Base-by-base conservation (phyloP, 2,329 filamentous ascomycete species). In the Fusarium brachygibbosum region DNA sequence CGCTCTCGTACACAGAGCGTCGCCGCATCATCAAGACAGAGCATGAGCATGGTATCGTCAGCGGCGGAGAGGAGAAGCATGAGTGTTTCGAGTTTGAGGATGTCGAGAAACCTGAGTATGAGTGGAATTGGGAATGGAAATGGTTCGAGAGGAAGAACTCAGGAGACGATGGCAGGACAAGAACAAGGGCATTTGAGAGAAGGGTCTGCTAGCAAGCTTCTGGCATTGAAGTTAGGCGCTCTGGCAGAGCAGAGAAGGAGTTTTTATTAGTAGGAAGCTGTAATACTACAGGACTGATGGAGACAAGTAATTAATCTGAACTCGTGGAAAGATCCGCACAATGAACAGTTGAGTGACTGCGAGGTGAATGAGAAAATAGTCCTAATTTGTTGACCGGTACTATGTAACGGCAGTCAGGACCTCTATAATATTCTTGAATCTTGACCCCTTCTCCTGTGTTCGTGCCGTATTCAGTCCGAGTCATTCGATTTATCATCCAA, bases 161-260 rank as follows among this genome's bases (percentile, higher is more conserved):
- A 61, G 0, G 51, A 71, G 0, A 4, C 12, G 2, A 16, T 3
- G 6, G 4, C 41, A 7, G 42, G 25, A 6, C 42, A 45, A 14
- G 42, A 17, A 8, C 61, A 61, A 0, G n/a, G 29, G 0, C 29
- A 58, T 7, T 10, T 40, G 1, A 69, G 58, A 17, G 70, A 60
- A 3, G 58, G 40, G 2, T 69, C 70, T 3, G 58, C 66, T 1
- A 66, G 58, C 2, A 68, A 42, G 31, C 17, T 73, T 7, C 17
- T 72, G 37, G 53, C 65, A 0, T 70, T 73, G 19, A 73, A 73
- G 54, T 21, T 73, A n/a, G 58, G 70, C n/a, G 66, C 56, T 17
- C 37, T 73, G 19, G 55, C 58, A 0, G 61, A 64, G 1, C 58
- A 69, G 16, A 63, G 58, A 3, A 50, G 34, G 6, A 50, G 14